Conservation (phyloP, 1,284 basidiomycete genomes). For the Peniophora sp. region DNA sequence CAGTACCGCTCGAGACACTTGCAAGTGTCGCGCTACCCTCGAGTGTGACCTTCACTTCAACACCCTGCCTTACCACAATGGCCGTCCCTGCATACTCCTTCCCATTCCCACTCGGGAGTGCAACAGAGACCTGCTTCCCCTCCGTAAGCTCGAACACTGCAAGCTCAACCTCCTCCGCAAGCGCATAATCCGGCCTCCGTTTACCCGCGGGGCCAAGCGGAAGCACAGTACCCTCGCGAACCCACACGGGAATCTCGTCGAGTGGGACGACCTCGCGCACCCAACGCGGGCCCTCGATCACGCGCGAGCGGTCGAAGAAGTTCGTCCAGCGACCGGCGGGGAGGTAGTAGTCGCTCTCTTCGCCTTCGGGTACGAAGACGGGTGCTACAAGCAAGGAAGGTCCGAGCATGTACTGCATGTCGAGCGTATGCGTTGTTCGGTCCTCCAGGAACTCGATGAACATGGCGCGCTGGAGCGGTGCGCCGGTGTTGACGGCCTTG, state of each 20-base stretch:
- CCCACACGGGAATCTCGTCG: slow-evolving; percentile 60
- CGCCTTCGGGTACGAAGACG: slow-evolving; percentile 51
- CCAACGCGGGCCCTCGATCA: slow-evolving; percentile 45
- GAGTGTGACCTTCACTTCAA: slow-evolving; percentile 18
- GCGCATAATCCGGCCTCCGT: slow-evolving; percentile 62
- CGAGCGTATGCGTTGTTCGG: slow-evolving; percentile 55
- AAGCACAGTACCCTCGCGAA: slow-evolving; percentile 49
- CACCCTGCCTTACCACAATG: slow-evolving; percentile 22
- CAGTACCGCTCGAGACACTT: not conserved
- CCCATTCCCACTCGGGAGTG: slow-evolving; percentile 36
- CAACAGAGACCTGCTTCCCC: slow-evolving; percentile 31
- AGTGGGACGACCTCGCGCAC: slow-evolving; percentile 48
- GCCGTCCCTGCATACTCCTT: slow-evolving; percentile 29
- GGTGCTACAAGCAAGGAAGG: slow-evolving; percentile 68
- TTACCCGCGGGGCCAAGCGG: slow-evolving; percentile 46
- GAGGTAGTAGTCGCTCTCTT: slow-evolving; percentile 61
- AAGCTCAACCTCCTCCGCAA: slow-evolving; percentile 42
- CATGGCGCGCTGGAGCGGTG: slow-evolving; percentile 67
- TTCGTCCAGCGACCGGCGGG: slow-evolving; percentile 66
- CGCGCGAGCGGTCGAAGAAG: slow-evolving; percentile 43
- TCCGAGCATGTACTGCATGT: slow-evolving; percentile 66
- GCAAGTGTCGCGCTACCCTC: slow-evolving; percentile 4
- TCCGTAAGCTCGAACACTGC: slow-evolving; percentile 45
- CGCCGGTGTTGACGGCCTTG: slow-evolving; percentile 46
- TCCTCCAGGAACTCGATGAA: slow-evolving; percentile 68